Evolutionary conservation across 345 rosid genomes (phyloP).

Genomic region (Moringa oleifera): DNA sequence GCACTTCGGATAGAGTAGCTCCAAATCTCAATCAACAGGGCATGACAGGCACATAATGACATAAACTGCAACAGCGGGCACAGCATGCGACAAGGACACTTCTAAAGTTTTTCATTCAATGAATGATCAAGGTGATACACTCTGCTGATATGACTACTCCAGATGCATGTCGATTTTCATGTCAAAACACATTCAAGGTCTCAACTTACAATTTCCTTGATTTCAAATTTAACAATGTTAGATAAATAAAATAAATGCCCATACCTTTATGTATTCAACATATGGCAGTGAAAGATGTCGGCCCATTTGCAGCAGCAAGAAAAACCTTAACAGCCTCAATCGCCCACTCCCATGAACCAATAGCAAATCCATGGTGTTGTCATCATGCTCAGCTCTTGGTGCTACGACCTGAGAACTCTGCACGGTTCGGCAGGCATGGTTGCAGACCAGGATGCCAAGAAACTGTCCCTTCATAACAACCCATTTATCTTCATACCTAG

Average conservation of each 20-base stretch:
- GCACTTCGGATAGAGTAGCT: too few relatives aligned
- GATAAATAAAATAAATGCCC: background rate
- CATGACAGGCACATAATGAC: too few relatives aligned
- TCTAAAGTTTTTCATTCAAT: too few relatives aligned
- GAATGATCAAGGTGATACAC: too few relatives aligned
- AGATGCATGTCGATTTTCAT: too few relatives aligned
- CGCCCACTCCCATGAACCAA: slow-evolving; percentile 94
- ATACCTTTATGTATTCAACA: slow-evolving; percentile 93
- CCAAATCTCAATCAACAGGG: too few relatives aligned
- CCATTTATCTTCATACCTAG: slow-evolving; percentile 72
- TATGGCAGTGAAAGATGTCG: slow-evolving; percentile 89
- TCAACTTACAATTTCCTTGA: background rate
- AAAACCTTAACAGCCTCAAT: slow-evolving; percentile 75
- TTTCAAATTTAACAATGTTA: background rate
- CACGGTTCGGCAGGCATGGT: slow-evolving; percentile 94
- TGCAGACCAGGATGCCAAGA: slow-evolving; percentile 90
- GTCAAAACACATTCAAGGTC: too few relatives aligned
- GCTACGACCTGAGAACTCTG: slow-evolving; percentile 97
- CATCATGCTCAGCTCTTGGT: slow-evolving; percentile 88
- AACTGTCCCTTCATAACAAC: slow-evolving; percentile 69
- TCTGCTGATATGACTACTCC: too few relatives aligned
- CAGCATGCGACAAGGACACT: too few relatives aligned
- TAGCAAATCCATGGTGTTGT: slow-evolving; percentile 77
- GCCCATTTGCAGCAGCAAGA: slow-evolving; percentile 78
- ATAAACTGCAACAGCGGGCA: too few relatives aligned